Conservation (phyloP, 768 basidiomycete genomes). For the Cystobasidium onofrii region DNA sequence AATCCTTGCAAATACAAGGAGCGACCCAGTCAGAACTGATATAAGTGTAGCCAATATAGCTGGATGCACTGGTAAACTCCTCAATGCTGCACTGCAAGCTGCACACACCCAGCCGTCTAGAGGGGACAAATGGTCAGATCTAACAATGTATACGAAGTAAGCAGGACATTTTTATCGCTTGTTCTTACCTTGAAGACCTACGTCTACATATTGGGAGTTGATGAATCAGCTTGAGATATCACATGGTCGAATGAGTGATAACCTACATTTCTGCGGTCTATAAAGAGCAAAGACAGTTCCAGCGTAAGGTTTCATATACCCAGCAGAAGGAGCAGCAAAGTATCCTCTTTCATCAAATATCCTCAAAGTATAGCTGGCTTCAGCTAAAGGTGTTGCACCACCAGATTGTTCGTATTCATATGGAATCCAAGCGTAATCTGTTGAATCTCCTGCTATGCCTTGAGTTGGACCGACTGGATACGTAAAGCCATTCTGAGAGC, state of each 20-base stretch:
- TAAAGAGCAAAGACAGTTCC: conserved; percentile 75
- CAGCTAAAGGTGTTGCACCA: conserved; percentile 61
- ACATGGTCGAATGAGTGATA: too few relatives aligned
- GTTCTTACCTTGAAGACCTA: conserved; percentile 1
- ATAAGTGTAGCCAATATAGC: conserved; percentile 41
- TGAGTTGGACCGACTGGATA: conserved; percentile 76
- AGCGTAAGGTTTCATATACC: conserved; percentile 62
- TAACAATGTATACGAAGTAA: too few relatives aligned
- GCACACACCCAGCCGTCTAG: conserved; percentile 47
- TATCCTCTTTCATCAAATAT: conserved; percentile 76
- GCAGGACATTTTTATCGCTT: too few relatives aligned
- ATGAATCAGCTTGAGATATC: not conserved
- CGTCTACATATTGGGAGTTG: not conserved
- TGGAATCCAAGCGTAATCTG: conserved; percentile 64
- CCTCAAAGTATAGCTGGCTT: conserved; percentile 65
- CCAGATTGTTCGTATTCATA: conserved; percentile 62
- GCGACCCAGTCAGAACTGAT: not conserved
- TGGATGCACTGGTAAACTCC: conserved; percentile 40
- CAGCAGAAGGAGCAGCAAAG: conserved; percentile 54
- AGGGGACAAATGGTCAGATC: not conserved
- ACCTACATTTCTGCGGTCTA: conserved; percentile 53
- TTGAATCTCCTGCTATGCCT: conserved; percentile 62
- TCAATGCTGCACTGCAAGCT: conserved; percentile 45
- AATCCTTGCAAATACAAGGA: not conserved
- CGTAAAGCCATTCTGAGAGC: conserved; percentile 72